Base-by-base conservation (phyloP, 768 basidiomycete species). In the Kwoniella mangroviensis region DNA sequence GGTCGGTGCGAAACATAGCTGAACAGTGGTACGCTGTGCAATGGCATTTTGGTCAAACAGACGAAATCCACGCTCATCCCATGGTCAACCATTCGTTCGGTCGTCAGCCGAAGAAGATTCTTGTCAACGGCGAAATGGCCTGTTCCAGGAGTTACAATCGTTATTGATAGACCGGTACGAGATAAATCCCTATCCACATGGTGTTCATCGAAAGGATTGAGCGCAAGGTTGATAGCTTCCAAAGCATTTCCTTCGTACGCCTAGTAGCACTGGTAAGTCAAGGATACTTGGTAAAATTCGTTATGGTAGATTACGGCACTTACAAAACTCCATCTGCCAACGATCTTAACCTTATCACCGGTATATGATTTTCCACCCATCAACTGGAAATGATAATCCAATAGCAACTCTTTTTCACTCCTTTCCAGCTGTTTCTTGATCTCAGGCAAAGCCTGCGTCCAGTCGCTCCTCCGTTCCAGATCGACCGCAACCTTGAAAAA, bases 401-500 rank as follows among this genome's bases (percentile, higher is more conserved):
- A 84, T 12, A 97, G 87, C 70, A 98, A 94, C 76, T 95, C 93
- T 57, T 91, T 88, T 78, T 97, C 94, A 78, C 95, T 74, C 88
- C 90, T 90, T 90, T 80, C 73, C 68, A 93, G 90, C 79, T 92
- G 89, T 81, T 67, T 58, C 71, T 95, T 96, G 78, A 98, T 87
- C 79, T 88, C 89, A 69, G 92, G 90, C 4, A 98, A 87, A 0
- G 92, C 93, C 1, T 90, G 88, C 72, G 90, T 90, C 93, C 94
- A 96, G 76, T 95, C 92, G 68, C 88, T 85, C 54, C 93, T 86
- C 57, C 93, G 89, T 78, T 98, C 94, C 41, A 96, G 85, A 79
- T 98, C 96, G 4, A 93, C 92, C 78, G 95, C 92, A 74, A 98
- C 90, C 83, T 96, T 94, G 88, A 89, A 98, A 77, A 95, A 96